phyloP scores from a whole-genome alignment of 441 rosid genomes.

The Isatis lusitanica region DNA sequence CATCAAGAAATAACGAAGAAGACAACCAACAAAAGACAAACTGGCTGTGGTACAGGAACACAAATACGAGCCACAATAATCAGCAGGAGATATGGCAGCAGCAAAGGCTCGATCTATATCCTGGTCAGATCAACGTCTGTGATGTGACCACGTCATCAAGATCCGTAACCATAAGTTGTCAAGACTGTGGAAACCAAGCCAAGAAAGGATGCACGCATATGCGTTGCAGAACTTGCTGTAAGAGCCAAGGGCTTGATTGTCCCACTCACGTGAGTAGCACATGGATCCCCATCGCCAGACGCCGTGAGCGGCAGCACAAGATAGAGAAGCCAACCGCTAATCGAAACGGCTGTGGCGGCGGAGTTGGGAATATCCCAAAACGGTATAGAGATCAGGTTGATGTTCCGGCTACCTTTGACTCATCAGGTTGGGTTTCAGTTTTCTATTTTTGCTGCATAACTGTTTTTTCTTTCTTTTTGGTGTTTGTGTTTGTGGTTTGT shows the following conservation, averaged over 20 bases:
- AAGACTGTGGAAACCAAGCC: slow-evolving; percentile 67
- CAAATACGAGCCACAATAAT: slow-evolving; percentile 35
- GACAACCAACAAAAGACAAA: slow-evolving; percentile 10
- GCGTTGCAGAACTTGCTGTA: slow-evolving; percentile 60
- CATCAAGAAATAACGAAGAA: slow-evolving; percentile 33
- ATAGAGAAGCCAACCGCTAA: background rate
- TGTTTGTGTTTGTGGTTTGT: background rate
- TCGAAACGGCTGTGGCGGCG: background rate
- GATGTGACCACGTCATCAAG: slow-evolving; percentile 47
- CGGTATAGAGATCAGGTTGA: background rate
- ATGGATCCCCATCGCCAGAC: slow-evolving; percentile 48
- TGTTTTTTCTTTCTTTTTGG: background rate
- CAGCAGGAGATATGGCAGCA: slow-evolving; percentile 50
- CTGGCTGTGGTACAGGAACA: slow-evolving; percentile 31
- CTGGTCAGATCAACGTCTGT: slow-evolving; percentile 41
- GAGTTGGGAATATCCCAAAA: background rate
- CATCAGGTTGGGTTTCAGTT: slow-evolving; percentile 22
- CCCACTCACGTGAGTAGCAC: slow-evolving; percentile 58
- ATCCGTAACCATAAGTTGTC: slow-evolving; percentile 40
- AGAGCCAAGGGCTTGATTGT: slow-evolving; percentile 50
- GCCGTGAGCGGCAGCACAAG: slow-evolving; percentile 33
- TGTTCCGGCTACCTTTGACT: slow-evolving; percentile 4
- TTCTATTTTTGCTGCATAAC: background rate
- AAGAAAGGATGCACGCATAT: slow-evolving; percentile 50
- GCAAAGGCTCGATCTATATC: slow-evolving; percentile 53